Percentiles rank a stretch among this genome's conserved stretches.
These are phyloP conservation scores for Alternaria sp. DNA, from an alignment of 2,329 filamentous ascomycete species.

Conservation along the genomic window DNA sequence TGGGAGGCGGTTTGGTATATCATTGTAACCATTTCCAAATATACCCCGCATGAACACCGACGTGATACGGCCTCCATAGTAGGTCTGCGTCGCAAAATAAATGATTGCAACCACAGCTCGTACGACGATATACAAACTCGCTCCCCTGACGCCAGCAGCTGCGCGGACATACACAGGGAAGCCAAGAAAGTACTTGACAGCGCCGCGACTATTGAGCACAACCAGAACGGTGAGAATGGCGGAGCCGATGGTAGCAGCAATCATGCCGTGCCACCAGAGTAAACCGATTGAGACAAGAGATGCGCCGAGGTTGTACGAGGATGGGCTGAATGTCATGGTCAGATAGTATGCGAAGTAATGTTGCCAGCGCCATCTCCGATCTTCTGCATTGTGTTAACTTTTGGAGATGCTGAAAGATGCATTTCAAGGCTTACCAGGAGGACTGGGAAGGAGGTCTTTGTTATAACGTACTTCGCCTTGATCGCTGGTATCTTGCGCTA, in stretches of 20 bases:
- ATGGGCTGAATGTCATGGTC: constrained; percentile 25
- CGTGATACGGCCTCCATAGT: constrained; percentile 27
- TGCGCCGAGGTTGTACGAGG: constrained; percentile 27
- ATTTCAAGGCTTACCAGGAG: constrained; percentile 9
- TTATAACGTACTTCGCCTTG: constrained; percentile 22
- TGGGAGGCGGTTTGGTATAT: constrained; percentile 55
- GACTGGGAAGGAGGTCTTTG: constrained; percentile 28
- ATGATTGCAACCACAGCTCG: constrained; percentile 27
- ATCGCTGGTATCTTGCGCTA: constrained; percentile 7
- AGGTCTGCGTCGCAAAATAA: constrained; percentile 27
- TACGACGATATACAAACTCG: constrained; percentile 26
- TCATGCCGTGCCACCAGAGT: constrained; percentile 28
- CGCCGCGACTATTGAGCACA: constrained; percentile 25
- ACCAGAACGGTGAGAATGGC: constrained; percentile 23
- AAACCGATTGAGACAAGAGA: constrained; percentile 26
- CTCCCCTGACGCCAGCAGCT: constrained; percentile 24
- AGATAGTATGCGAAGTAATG: constrained; percentile 31
- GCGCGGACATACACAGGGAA: constrained; percentile 27
- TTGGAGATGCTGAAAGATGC: neutral
- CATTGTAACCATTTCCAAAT: constrained; percentile 25
- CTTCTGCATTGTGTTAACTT: constrained; percentile 9
- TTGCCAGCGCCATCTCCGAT: constrained; percentile 27
- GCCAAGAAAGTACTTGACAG: constrained; percentile 27
- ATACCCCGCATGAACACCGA: constrained; percentile 29
- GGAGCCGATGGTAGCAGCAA: constrained; percentile 24